phyloP scores from a whole-genome alignment of 345 rosid genomes.

The Salix viminalis region DNA sequence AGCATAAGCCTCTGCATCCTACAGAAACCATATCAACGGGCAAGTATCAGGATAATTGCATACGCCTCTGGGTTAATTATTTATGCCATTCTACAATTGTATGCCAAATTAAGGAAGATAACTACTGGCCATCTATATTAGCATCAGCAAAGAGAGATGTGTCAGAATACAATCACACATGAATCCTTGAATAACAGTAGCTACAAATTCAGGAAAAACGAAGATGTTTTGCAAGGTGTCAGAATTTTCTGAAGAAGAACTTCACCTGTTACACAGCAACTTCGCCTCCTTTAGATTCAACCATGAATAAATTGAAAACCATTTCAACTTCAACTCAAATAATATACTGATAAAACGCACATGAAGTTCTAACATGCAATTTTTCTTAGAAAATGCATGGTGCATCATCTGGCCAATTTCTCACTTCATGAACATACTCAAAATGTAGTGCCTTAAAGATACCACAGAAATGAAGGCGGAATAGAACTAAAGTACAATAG shows the following conservation, averaged over 20 bases:
- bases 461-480: background rate
- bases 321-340: background rate
- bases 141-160: background rate
- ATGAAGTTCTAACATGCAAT: background rate
- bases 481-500: background rate
- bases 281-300: background rate
- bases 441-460: background rate
- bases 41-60: background rate
- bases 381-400: background rate
- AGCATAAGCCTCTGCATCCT: constrained; percentile 99
- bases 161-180: background rate
- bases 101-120: background rate
- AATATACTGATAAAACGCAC: no score
- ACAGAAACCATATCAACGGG: constrained; percentile 24
- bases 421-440: background rate
- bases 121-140: background rate
- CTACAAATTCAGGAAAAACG: background rate
- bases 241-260: background rate
- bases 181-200: background rate
- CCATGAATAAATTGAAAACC: background rate
- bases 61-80: background rate
- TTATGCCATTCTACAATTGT: constrained; percentile 2
- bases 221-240: background rate
- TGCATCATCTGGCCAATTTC: background rate
- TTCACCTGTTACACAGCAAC: background rate